These are phyloP conservation scores for Chlorella sp. DNA, from an alignment of 139 green algal species.

Conservation along the genomic window DNA sequence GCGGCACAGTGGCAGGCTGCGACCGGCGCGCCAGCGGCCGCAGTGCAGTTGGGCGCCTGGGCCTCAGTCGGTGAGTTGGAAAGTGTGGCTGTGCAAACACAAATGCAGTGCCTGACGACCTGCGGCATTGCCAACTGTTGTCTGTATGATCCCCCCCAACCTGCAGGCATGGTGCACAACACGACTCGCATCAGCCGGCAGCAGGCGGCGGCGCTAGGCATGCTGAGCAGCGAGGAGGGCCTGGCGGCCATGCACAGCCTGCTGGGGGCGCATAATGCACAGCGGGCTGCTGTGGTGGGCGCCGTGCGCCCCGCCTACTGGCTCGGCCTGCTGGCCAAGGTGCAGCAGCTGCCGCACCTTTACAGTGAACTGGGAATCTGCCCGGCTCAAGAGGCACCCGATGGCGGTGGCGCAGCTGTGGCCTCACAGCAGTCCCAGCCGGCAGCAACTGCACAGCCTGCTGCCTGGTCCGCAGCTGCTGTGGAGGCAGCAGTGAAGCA, in stretches of 20 bases:
- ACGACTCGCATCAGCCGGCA: conserved; percentile 4
- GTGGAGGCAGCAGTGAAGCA: conserved; percentile 10
- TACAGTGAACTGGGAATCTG: neutral
- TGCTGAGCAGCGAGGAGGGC: conserved; percentile 41
- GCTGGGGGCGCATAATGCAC: neutral
- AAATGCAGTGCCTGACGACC: neutral
- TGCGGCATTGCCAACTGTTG: neutral
- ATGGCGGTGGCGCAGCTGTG: too few species aligned
- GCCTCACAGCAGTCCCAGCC: too few species aligned
- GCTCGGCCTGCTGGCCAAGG: conserved; percentile 27
- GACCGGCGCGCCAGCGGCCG: neutral
- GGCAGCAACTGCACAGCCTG: too few species aligned
- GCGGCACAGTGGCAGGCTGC: neutral
- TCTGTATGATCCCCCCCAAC: neutral
- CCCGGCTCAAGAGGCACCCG: neutral
- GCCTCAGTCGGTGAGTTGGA: conserved; percentile 12
- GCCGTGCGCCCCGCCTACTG: conserved; percentile 39
- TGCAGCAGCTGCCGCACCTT: conserved; percentile 4
- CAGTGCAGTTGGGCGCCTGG: conserved; percentile 67
- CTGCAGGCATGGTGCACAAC: conserved; percentile 47
- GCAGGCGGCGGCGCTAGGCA: conserved; percentile 37
- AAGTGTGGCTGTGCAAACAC: too few species aligned
- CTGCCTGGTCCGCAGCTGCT: neutral
- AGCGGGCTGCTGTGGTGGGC: conserved; percentile 11
- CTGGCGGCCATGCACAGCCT: conserved; percentile 29